Conservation (phyloP, 495 filamentous ascomycete species). For the Neohortaea acidophila region DNA sequence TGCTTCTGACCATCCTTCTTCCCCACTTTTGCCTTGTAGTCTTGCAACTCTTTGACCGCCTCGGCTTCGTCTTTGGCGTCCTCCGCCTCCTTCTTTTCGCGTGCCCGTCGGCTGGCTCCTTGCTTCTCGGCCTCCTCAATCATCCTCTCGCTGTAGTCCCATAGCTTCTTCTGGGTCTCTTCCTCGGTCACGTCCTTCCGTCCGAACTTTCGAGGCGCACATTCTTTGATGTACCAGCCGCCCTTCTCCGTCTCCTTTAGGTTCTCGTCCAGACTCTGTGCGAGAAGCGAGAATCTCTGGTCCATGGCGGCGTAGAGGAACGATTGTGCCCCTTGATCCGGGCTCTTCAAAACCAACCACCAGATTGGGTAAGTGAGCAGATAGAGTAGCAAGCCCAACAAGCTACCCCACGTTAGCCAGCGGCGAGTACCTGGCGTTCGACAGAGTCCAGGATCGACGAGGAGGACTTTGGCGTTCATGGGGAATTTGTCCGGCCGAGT, state of each 20-base stretch:
- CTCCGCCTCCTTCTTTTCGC: slow-evolving; percentile 53
- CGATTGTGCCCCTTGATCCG: slow-evolving; percentile 69
- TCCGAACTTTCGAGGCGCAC: slow-evolving; percentile 53
- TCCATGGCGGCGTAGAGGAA: slow-evolving; percentile 80
- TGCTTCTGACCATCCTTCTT: slow-evolving; percentile 9
- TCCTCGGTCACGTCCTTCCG: slow-evolving; percentile 55
- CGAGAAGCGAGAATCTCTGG: slow-evolving; percentile 24
- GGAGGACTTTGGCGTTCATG: slow-evolving; percentile 60
- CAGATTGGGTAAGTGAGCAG: slow-evolving; percentile 59
- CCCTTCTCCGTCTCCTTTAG: slow-evolving; percentile 30
- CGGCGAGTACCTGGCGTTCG: slow-evolving; percentile 76
- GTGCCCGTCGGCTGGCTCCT: slow-evolving; percentile 47
- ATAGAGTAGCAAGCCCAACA: slow-evolving; percentile 72
- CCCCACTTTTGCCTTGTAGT: slow-evolving; percentile 15
- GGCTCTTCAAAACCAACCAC: slow-evolving; percentile 79
- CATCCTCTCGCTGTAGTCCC: slow-evolving; percentile 74
- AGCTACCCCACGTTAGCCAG: slow-evolving; percentile 67
- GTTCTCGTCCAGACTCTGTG: slow-evolving; percentile 36
- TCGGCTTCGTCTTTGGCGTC: slow-evolving; percentile 32
- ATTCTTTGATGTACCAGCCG: slow-evolving; percentile 76
- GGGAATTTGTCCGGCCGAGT: slow-evolving; percentile 67
- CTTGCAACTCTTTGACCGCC: slow-evolving; percentile 26
- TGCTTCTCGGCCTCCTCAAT: slow-evolving; percentile 74
- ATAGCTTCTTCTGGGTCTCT: slow-evolving; percentile 61
- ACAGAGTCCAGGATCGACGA: slow-evolving; percentile 71